Conservation (phyloP, 2,329 filamentous ascomycete species). For the Pyrenophora graminea region DNA sequence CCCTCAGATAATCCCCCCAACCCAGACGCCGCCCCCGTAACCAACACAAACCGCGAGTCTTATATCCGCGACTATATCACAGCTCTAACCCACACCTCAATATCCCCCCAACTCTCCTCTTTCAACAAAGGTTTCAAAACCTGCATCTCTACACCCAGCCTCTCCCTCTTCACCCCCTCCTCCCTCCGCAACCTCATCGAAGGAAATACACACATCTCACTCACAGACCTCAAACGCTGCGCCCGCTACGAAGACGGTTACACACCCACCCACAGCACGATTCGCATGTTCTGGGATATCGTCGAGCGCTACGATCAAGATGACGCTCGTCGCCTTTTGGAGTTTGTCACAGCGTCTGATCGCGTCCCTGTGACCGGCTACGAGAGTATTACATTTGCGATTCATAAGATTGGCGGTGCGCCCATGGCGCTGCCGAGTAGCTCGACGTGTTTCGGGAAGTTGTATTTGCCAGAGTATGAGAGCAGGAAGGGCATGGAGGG, state of each 20-base stretch:
- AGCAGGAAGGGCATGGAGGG: slow-evolving; percentile 70
- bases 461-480: slow-evolving; percentile 82
- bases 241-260: slow-evolving; percentile 81
- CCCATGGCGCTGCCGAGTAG: slow-evolving; percentile 74
- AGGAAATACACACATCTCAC: slow-evolving; percentile 79
- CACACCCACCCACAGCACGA: slow-evolving; percentile 67
- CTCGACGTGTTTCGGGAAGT: slow-evolving; percentile 88
- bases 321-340: slow-evolving; percentile 76
- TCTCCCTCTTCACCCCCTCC: slow-evolving; percentile 52
- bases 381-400: slow-evolving; percentile 77
- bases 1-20: background rate
- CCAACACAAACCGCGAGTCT: slow-evolving; percentile 73
- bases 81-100: slow-evolving; percentile 1
- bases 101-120: slow-evolving; percentile 77
- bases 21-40: slow-evolving; percentile 71
- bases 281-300: slow-evolving; percentile 83
- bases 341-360: slow-evolving; percentile 94
- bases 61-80: slow-evolving; percentile 82
- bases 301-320: slow-evolving; percentile 68
- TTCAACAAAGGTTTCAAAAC: slow-evolving; percentile 80
- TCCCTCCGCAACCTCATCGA: slow-evolving; percentile 77
- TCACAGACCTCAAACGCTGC: slow-evolving; percentile 70
- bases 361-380: slow-evolving; percentile 86
- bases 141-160: slow-evolving; percentile 71
- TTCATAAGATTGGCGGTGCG: slow-evolving; percentile 74